Percentiles rank a stretch among this genome's conserved stretches.
phyloP scores from a whole-genome alignment of 768 basidiomycete species.

The Pulveroboletus frians region DNA sequence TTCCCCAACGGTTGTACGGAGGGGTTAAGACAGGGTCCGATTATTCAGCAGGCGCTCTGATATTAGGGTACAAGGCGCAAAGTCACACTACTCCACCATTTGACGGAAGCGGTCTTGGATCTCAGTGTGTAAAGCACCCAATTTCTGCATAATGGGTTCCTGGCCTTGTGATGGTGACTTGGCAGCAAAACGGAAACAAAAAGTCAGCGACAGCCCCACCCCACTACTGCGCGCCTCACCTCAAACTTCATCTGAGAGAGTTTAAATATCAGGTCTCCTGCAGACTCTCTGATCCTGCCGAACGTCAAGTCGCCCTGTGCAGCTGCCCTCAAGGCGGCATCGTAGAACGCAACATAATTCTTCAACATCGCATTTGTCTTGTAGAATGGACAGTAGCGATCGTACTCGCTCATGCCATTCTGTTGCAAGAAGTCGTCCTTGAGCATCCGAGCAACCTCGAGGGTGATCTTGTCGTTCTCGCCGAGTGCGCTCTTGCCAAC shows the following conservation, averaged over 20 bases:
- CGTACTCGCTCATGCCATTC: slow-evolving; percentile 98
- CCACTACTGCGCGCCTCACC: slow-evolving; percentile 41
- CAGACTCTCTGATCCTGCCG: slow-evolving; percentile 78
- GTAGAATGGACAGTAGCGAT: slow-evolving; percentile 97
- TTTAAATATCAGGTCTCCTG: slow-evolving; percentile 88
- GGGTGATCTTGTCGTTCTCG: slow-evolving; percentile 95
- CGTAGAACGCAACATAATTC: slow-evolving; percentile 93
- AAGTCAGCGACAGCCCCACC: slow-evolving; percentile 8
- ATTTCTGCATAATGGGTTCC: slow-evolving; percentile 73
- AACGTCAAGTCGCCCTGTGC: slow-evolving; percentile 81
- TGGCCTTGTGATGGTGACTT: slow-evolving; percentile 91
- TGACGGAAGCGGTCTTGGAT: slow-evolving; percentile 92
- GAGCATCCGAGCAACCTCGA: slow-evolving; percentile 94
- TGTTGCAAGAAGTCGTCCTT: slow-evolving; percentile 98
- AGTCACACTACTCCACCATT: slow-evolving; percentile 58
- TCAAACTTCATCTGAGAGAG: slow-evolving; percentile 99
- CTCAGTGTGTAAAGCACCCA: slow-evolving; percentile 76
- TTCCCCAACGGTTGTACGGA: background rate
- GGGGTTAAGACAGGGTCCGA: background rate
- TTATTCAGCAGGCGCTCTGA: background rate
- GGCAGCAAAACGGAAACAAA: slow-evolving; percentile 4
- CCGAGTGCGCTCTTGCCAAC: slow-evolving; percentile 98
- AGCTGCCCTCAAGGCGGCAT: slow-evolving; percentile 82
- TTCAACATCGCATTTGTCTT: slow-evolving; percentile 95
- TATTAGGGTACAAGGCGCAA: slow-evolving; percentile 19